Percentiles rank a stretch among this genome's conserved stretches.
Conservation (phyloP, 1,284 basidiomycete genomes). For the Cutaneotrichosporon spelunceum region DNA sequence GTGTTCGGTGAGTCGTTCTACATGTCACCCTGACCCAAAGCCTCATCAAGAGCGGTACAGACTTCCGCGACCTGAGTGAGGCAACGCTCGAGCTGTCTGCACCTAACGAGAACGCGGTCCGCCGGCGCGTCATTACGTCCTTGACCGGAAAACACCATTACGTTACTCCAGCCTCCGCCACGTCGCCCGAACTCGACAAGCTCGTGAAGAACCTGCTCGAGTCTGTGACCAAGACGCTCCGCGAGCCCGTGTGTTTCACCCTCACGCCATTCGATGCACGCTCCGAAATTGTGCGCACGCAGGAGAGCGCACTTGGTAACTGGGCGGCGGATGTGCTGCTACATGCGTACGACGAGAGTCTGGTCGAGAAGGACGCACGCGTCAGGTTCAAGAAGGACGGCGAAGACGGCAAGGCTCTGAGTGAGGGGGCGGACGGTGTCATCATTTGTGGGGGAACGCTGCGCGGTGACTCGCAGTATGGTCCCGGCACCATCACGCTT, state of each 20-base stretch:
- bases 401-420: not conserved
- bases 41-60: conserved; percentile 79
- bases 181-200: conserved; percentile 60
- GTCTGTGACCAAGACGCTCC: conserved; percentile 66
- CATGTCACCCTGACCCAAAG: conserved; percentile 16
- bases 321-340: conserved; percentile 84
- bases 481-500: conserved; percentile 72
- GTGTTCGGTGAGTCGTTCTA: conserved; percentile 58
- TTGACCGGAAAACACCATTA: conserved; percentile 67
- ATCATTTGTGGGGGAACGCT: conserved; percentile 82
- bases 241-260: conserved; percentile 68
- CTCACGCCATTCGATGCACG: conserved; percentile 70
- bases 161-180: conserved; percentile 61
- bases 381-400: conserved; percentile 28
- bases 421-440: conserved; percentile 63
- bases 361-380: conserved; percentile 43
- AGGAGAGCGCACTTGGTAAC: conserved; percentile 73
- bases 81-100: conserved; percentile 63
- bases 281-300: conserved; percentile 65
- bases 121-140: conserved; percentile 63
- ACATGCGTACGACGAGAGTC: conserved; percentile 78
- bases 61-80: conserved; percentile 83
- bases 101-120: conserved; percentile 59
- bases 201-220: conserved; percentile 67
- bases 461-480: conserved; percentile 80